These are phyloP conservation scores for Cochlearia excelsa DNA, from an alignment of 345 rosid genomes.

Conservation along the genomic window DNA sequence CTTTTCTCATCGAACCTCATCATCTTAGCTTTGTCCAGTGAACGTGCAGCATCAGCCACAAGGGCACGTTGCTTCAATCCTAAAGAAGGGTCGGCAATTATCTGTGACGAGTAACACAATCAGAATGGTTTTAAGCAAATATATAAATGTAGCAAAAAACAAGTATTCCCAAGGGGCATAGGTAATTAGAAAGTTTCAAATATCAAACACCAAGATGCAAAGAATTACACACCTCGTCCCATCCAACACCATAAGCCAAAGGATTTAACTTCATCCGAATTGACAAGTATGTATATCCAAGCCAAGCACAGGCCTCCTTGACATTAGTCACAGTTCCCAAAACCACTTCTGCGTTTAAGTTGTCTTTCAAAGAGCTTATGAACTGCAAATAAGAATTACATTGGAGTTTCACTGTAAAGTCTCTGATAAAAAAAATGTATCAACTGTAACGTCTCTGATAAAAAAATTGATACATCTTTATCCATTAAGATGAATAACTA, in stretches of 20 bases:
- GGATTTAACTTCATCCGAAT: conserved; percentile 97
- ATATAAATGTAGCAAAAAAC: conserved; percentile 6
- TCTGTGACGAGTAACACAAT: conserved; percentile 45
- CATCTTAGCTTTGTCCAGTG: conserved; percentile 98
- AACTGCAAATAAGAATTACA: conserved; percentile 54
- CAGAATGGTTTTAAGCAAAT: conserved; percentile 25
- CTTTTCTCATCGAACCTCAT: conserved; percentile 99
- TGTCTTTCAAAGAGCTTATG: conserved; percentile 88
- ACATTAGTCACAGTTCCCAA: conserved; percentile 98
- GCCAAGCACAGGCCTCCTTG: conserved; percentile 98
- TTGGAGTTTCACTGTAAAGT: conserved; percentile 8
- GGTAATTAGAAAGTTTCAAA: conserved; percentile 11
- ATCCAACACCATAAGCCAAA: conserved; percentile 93
- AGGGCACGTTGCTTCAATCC: conserved; percentile 81
- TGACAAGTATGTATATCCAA: conserved; percentile 92
- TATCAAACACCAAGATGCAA: conserved; percentile 10
- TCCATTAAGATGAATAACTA: conserved; percentile 14
- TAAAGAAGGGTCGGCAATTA: conserved; percentile 86
- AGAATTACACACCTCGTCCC: conserved; percentile 80
- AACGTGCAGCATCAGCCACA: conserved; percentile 92
- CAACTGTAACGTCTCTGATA: background rate
- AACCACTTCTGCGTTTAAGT: conserved; percentile 93
- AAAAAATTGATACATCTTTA: conserved; percentile 15
- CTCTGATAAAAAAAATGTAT: too few relatives aligned
- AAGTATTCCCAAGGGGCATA: conserved; percentile 14